Base-by-base conservation (phyloP, 495 filamentous ascomycete genomes). In the Niebla homalea region DNA sequence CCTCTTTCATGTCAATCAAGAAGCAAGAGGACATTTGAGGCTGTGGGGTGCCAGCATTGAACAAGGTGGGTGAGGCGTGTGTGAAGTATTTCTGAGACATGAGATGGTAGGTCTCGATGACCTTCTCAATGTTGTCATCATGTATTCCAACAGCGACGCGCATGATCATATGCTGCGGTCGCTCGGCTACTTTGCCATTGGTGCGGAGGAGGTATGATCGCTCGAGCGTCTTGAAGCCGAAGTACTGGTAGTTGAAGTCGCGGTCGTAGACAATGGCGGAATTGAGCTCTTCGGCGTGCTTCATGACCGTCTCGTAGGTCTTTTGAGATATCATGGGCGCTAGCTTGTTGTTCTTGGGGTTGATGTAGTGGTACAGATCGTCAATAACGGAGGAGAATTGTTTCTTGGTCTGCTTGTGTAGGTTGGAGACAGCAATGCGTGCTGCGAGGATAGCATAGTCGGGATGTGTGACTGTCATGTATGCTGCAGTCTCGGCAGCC, bases 331-430 rank as follows among this genome's bases (percentile, higher is more conserved):
- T 96, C 92, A 98, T 96, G 23, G 92, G 89, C 23, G 87, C 85
- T 21, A 76, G 64, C 57, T 77, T 84, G 36, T 73, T 70, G 66
- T 94, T 97, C 74, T 89, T 94, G 19, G 92, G 92, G 70, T 98
- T 98, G 64, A 93, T 70, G 69, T 95, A 98, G 71, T 96, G 77
- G 72, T 89, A 94, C 16, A 98, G 78, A 61, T 97, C 92, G 55
- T 80, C 81, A 56, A 98, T 77, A 50, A 97, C 92, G 51, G 87
- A 75, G 5, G 92, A 96, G 70, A 90, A 98, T 64, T 96, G 90
- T 76, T 98, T 98, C 77, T 96, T 96, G 36, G 92, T 98, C 75
- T 98, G 92, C 73, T 98, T 98, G 78, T 98, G 92, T 49, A 98
- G 83, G 75, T 98, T 98, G 56, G 92, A 97, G 23, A 98, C 93